These are phyloP conservation scores for Bigelowiella natans DNA, from an alignment of 78 protist species.

Conservation along the genomic window DNA sequence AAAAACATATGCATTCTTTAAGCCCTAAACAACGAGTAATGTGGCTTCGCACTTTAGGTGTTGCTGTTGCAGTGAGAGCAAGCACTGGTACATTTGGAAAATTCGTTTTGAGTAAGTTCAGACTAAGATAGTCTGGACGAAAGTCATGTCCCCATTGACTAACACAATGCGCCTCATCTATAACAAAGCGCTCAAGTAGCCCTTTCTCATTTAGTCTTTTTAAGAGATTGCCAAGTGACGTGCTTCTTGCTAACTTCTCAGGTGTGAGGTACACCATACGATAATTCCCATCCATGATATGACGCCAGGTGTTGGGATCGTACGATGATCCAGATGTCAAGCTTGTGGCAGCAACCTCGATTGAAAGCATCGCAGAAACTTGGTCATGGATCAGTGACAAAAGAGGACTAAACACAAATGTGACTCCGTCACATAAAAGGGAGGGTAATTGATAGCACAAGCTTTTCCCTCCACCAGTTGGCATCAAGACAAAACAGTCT, in stretches of 20 bases:
- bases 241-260: constrained; percentile 12
- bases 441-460: constrained; percentile 51
- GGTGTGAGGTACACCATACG: constrained; percentile 47
- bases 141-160: constrained; percentile 96
- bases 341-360: neutral
- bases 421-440: neutral
- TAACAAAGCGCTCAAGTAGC: constrained; percentile 9
- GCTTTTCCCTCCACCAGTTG: constrained; percentile 58
- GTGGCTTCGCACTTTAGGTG: constrained; percentile 17
- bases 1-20: neutral
- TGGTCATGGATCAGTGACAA: constrained; percentile 55
- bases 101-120: neutral
- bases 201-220: neutral
- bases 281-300: neutral
- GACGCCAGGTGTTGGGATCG: neutral
- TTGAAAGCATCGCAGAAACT: neutral
- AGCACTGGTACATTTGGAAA: constrained; percentile 27
- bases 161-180: constrained; percentile 56
- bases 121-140: constrained; percentile 50
- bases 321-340: neutral
- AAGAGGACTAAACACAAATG: constrained; percentile 48
- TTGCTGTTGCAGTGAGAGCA: constrained; percentile 45
- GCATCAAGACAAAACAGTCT: constrained; percentile 38
- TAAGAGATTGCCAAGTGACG: neutral
- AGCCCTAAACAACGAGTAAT: neutral